Evolutionary conservation across 441 rosid species (phyloP), one percentile per base, ranked within the genome.

Genomic region (Raphanus hybrid): DNA sequence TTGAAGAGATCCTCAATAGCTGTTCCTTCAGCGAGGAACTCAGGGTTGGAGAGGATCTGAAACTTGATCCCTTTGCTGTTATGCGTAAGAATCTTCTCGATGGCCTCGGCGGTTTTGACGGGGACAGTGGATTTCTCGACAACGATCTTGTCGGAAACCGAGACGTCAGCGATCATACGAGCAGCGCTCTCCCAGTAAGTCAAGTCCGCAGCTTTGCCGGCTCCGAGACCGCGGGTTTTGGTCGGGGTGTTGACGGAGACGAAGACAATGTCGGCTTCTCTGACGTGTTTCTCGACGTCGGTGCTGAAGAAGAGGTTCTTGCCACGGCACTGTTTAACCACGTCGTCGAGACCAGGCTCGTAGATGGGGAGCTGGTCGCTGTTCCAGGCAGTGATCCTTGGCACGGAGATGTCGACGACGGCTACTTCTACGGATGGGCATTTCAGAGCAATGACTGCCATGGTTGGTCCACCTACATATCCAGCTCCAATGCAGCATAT

Each of bases 151-250:
- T 92, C 85, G 1, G 98, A 94, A 66, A 91, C 90, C 0, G 97
- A 94, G 3, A 94, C 98, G 78, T 94, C 97, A 0, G 98, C 97
- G 26, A 94, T 94, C 91, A 91, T 91, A 16, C 98, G 89, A 8
- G 98, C 98, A 0, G 98, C 98, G 48, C 97, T 94, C 84, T 94
- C 98, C 98, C 98, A 94, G 81, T 94, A 94, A 11, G 98, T 94
- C 79, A 94, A 86, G 75, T 94, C 98, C 0, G 98, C 98, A 65
- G 97, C 98, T 79, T 94, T 94, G 15, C 98, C 97, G 34, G 98
- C 98, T 39, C 98, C 98, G 11, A 94, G 93, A 68, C 98, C 98
- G 64, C 83, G 89, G 6, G 97, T 94, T 73, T 94, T 94, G 37
- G 98, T 94, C 0, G 98, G 98, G 23, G 98, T 94, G 81, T 94